Evolutionary conservation across 148 eudicot genomes (phyloP), one percentile per base, ranked within the genome.

Genomic region (Dysphania ambrosioides): DNA sequence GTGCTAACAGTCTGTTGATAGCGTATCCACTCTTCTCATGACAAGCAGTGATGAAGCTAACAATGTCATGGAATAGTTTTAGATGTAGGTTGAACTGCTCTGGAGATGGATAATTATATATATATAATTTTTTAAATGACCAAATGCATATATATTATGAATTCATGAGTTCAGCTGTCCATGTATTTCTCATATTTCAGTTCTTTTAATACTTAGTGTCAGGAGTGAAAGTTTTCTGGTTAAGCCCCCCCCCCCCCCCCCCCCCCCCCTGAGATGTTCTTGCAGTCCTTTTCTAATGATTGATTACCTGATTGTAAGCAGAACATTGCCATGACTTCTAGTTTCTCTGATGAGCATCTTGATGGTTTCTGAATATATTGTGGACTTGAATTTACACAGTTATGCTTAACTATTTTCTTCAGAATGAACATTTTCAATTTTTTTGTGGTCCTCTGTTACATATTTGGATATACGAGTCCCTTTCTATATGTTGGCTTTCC

Each of bases 41-140:
- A 82, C 89, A 82, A 88, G 90, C 84, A 88, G 80, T 82, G 79
- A 69, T 86, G 85, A 85, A 83, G 90, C 89, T 91, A 91, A 90
- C 92, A 81, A 75, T 82, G 59, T 79, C 79, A 73, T 71, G 79
- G 72, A 78, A 78, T 80, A 77, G 78, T 61, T 56, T 65, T 78
- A 81, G 79, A 59, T 70, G 40, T 79, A 83, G 79, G 65, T 74
- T 73, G 77, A 73, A 65, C 49, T 74, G 66, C 49, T n/a, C 42
- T 64, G 57, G 60, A 44, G 63, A 74, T 81, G 38, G 76, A 74
- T 77, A 75, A 64, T 74, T 73, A 30, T 66, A n/a, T n/a, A n/a
- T n/a, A n/a, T n/a, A n/a, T n/a, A n/a, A n/a, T 21, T 42, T 60
- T 76, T 5, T 8, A 12, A 63, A 38, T 75, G 35, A 74, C 26